Evolutionary conservation across 2,329 filamentous ascomycete species (phyloP).

Genomic region (Verticillium tricorpus): DNA sequence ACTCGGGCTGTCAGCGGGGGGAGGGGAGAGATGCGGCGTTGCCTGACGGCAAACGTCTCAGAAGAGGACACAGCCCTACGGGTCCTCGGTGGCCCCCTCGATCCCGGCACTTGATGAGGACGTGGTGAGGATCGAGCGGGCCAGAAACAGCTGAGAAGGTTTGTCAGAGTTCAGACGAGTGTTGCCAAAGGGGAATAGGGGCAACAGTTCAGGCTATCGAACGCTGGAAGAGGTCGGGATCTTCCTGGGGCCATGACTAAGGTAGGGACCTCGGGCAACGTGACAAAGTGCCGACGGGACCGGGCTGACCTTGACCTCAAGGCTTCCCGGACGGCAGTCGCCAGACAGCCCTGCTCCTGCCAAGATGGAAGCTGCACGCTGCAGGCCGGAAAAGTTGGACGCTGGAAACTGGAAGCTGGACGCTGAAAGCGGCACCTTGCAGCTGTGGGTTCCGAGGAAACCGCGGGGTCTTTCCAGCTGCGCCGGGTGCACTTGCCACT

Average conservation of each 20-base stretch:
- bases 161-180: background rate
- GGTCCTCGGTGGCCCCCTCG: background rate
- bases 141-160: background rate
- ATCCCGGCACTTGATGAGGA: background rate
- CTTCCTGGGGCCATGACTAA: background rate
- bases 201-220: background rate
- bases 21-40: background rate
- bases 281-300: background rate
- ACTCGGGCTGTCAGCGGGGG: background rate
- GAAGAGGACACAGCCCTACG: background rate
- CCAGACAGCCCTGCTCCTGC: background rate
- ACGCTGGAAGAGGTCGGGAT: background rate
- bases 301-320: background rate
- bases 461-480: background rate
- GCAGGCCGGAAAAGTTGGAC: no score
- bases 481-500: background rate
- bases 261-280: background rate
- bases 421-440: background rate
- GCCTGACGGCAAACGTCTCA: slow-evolving; percentile 1
- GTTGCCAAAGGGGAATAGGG: background rate
- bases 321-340: background rate
- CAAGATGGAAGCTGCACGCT: background rate
- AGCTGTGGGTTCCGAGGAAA: background rate
- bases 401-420: background rate
- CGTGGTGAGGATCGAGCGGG: background rate